Evolutionary conservation across 192 early-diverging fungal genomes (phyloP).

Genomic region (Coemansia sp.): DNA sequence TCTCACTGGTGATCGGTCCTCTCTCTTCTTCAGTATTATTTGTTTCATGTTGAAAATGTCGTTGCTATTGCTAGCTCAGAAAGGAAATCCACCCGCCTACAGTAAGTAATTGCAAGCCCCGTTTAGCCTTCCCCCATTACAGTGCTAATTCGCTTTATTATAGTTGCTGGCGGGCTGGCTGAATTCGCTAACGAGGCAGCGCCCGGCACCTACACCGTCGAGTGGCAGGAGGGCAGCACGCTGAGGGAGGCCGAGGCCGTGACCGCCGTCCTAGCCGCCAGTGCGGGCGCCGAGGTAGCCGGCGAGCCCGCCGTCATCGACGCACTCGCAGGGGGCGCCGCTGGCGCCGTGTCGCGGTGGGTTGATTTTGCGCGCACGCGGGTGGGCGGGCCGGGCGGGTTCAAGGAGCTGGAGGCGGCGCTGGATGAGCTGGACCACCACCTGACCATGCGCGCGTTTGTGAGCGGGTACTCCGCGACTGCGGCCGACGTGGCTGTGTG

Average conservation of each 20-base stretch:
- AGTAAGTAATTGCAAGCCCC: too few relatives aligned
- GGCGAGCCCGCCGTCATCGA: conserved; percentile 15
- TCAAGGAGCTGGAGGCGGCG: conserved; percentile 67
- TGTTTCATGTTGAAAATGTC: conserved; percentile 35
- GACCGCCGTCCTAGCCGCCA: conserved; percentile 30
- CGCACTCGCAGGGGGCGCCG: conserved; percentile 4
- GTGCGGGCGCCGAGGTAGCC: conserved; percentile 8
- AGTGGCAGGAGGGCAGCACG: conserved; percentile 54
- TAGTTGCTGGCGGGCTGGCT: conserved; percentile 55
- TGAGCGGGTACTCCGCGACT: conserved; percentile 73
- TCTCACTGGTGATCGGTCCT: not conserved
- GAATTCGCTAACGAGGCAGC: conserved; percentile 48
- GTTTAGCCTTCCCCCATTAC: too few relatives aligned
- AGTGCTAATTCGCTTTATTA: not conserved
- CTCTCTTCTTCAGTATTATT: not conserved
- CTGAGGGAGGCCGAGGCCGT: conserved; percentile 41
- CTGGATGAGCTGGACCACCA: conserved; percentile 77
- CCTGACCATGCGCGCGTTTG: conserved; percentile 76
- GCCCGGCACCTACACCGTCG: conserved; percentile 32
- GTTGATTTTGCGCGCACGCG: conserved; percentile 66
- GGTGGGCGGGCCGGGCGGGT: conserved; percentile 57
- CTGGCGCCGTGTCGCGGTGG: conserved; percentile 64
- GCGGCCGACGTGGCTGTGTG: conserved; percentile 84
- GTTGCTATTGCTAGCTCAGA: conserved; percentile 59
- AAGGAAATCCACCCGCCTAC: conserved; percentile 56